Conservation (phyloP, 1,139 yeast genomes). For the Pichia sp. region DNA sequence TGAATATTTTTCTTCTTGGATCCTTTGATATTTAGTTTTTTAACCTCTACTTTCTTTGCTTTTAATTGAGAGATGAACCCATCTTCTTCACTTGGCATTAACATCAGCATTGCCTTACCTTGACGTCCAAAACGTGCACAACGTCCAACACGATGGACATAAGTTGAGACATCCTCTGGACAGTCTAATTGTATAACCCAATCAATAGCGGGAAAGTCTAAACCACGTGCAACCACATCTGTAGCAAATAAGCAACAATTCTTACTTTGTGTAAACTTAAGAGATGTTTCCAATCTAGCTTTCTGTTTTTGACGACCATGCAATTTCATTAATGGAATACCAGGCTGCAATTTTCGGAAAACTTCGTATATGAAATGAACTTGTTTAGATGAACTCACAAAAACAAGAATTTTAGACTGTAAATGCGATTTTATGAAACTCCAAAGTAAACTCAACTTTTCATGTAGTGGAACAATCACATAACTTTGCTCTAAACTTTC, state of each 20-base stretch:
- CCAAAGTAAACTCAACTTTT: slow-evolving; percentile 81
- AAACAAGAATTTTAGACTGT: slow-evolving; percentile 78
- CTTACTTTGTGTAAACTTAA: slow-evolving; percentile 78
- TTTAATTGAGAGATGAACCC: slow-evolving; percentile 64
- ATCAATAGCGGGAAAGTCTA: slow-evolving; percentile 94
- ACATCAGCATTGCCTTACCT: slow-evolving; percentile 80
- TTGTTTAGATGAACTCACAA: slow-evolving; percentile 88
- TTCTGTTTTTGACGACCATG: slow-evolving; percentile 96
- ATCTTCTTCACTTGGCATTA: slow-evolving; percentile 78
- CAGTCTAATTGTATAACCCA: slow-evolving; percentile 97
- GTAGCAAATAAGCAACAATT: slow-evolving; percentile 91
- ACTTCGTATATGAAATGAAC: slow-evolving; percentile 92
- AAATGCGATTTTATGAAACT: slow-evolving; percentile 87
- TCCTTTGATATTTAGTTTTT: slow-evolving; percentile 67
- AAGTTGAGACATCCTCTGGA: slow-evolving; percentile 93
- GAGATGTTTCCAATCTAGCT: slow-evolving; percentile 83
- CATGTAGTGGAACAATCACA: slow-evolving; percentile 62
- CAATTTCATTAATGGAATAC: slow-evolving; percentile 83
- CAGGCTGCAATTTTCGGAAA: slow-evolving; percentile 90
- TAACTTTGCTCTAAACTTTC: slow-evolving; percentile 80
- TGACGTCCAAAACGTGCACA: slow-evolving; percentile 88
- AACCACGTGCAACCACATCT: slow-evolving; percentile 95
- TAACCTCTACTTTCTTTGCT: slow-evolving; percentile 60
- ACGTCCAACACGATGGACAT: slow-evolving; percentile 95
- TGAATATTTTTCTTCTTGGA: slow-evolving; percentile 73